Evolutionary conservation across 805 yeast genomes (phyloP).

Genomic region (Candida ascalaphidarum): DNA sequence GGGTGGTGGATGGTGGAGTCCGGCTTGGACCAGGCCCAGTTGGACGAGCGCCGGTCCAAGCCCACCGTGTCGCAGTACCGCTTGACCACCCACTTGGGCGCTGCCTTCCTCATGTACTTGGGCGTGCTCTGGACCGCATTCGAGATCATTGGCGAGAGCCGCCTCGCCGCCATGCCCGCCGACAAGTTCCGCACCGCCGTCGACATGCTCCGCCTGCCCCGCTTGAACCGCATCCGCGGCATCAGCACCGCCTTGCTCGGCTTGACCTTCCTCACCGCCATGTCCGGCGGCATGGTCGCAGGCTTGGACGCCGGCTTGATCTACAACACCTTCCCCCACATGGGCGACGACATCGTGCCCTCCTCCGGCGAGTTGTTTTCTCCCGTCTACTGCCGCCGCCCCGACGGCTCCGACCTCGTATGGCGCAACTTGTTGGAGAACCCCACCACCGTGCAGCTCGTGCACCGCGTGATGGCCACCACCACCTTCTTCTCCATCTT

Average conservation of each 20-base stretch:
- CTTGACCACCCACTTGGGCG: slow-evolving; percentile 86
- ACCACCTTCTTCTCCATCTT: slow-evolving; percentile 68
- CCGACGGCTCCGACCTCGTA: slow-evolving; percentile 63
- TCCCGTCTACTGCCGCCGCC: slow-evolving; percentile 57
- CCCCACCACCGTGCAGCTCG: slow-evolving; percentile 91
- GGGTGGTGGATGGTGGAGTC: slow-evolving; percentile 99
- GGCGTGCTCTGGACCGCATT: slow-evolving; percentile 90
- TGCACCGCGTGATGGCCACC: slow-evolving; percentile 79
- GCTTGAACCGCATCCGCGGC: slow-evolving; percentile 48
- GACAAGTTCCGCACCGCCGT: slow-evolving; percentile 47
- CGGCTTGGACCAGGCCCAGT: slow-evolving; percentile 75
- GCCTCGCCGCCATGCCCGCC: slow-evolving; percentile 42
- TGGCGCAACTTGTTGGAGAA: slow-evolving; percentile 94
- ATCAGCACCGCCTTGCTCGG: slow-evolving; percentile 49
- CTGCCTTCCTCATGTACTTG: slow-evolving; percentile 81
- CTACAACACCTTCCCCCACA: slow-evolving; percentile 91
- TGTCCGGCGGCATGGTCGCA: slow-evolving; percentile 98
- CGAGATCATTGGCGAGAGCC: slow-evolving; percentile 66
- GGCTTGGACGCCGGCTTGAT: slow-evolving; percentile 97
- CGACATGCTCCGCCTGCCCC: slow-evolving; percentile 52
- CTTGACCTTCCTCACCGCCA: slow-evolving; percentile 79
- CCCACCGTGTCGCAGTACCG: slow-evolving; percentile 98
- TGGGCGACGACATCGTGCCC: slow-evolving; percentile 85
- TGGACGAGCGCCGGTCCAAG: slow-evolving; percentile 74
- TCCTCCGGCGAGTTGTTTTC: slow-evolving; percentile 70